Evolutionary conservation across 2,329 filamentous ascomycete genomes (phyloP).

Genomic region (Penicillium hordei): DNA sequence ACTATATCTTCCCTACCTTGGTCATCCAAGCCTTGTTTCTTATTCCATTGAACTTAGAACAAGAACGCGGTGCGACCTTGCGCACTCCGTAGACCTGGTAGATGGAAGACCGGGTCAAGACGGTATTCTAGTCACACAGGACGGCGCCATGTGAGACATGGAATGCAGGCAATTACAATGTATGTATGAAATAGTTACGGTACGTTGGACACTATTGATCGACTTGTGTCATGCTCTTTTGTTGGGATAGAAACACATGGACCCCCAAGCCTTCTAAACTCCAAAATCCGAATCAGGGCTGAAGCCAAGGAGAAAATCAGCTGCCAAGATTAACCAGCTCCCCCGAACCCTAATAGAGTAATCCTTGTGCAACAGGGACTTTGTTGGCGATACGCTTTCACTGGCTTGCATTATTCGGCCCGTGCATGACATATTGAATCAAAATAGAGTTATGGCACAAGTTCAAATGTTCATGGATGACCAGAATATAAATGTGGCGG

Average conservation of each 20-base stretch:
- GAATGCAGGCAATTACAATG: constrained; percentile 22
- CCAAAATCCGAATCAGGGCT: constrained; percentile 1
- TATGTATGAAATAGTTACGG: constrained; percentile 4
- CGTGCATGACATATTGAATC: constrained; percentile 15
- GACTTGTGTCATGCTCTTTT: constrained; percentile 6
- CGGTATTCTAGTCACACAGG: constrained; percentile 15
- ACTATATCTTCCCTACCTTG: neutral
- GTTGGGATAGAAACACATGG: constrained; percentile 10
- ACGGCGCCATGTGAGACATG: constrained; percentile 31
- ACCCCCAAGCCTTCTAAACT: neutral
- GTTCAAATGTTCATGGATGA: neutral
- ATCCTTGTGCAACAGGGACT: constrained; percentile 22
- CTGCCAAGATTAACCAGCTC: constrained; percentile 29
- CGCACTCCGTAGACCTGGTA: constrained; percentile 20
- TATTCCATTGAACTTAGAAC: neutral
- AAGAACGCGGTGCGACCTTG: constrained; percentile 16
- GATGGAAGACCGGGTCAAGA: constrained; percentile 18
- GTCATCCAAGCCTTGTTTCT: neutral
- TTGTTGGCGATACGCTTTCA: constrained; percentile 38
- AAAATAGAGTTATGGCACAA: neutral
- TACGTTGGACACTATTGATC: constrained; percentile 5
- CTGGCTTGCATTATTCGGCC: constrained; percentile 14
- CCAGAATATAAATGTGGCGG: neutral
- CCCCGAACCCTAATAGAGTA: constrained; percentile 25
- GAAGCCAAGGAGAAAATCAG: constrained; percentile 14